Conservation (phyloP, 1,139 yeast genomes). For the Hemisphaericaspora xylofermentans region DNA sequence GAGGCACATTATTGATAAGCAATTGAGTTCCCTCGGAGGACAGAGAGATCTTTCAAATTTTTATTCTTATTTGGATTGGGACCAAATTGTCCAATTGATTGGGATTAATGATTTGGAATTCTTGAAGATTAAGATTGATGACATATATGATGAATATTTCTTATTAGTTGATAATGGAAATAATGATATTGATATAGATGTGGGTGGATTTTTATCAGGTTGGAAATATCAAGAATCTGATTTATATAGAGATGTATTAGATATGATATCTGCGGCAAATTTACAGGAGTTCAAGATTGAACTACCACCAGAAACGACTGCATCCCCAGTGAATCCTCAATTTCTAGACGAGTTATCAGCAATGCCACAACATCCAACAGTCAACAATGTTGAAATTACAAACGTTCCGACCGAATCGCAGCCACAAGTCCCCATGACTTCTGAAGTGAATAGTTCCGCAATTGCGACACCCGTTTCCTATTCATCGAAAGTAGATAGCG, state of each 20-base stretch:
- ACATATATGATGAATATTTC: constrained; percentile 19
- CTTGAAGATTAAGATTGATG: constrained; percentile 24
- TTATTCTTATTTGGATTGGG: constrained; percentile 22
- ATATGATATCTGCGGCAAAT: constrained; percentile 18
- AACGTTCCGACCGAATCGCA: constrained; percentile 2
- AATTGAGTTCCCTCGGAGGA: constrained; percentile 13
- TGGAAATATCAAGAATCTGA: constrained; percentile 20
- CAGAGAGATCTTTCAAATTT: constrained; percentile 10
- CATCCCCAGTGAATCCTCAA: background rate
- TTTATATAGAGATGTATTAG: constrained; percentile 21
- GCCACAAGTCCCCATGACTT: constrained; percentile 1
- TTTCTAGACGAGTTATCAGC: background rate
- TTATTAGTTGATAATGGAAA: constrained; percentile 5
- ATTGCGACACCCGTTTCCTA: background rate
- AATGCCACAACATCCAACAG: background rate
- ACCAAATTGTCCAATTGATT: constrained; percentile 13
- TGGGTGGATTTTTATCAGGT: constrained; percentile 7
- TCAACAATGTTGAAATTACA: constrained; percentile 1
- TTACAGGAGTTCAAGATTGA: constrained; percentile 15
- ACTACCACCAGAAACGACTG: background rate
- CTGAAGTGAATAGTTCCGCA: background rate
- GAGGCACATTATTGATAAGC: constrained; percentile 14
- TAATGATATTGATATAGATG: constrained; percentile 10
- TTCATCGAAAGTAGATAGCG: constrained; percentile 4
- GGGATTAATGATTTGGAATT: constrained; percentile 20